Conservation (phyloP, 352 stramenopile species). For the Phytophthora sp. region DNA sequence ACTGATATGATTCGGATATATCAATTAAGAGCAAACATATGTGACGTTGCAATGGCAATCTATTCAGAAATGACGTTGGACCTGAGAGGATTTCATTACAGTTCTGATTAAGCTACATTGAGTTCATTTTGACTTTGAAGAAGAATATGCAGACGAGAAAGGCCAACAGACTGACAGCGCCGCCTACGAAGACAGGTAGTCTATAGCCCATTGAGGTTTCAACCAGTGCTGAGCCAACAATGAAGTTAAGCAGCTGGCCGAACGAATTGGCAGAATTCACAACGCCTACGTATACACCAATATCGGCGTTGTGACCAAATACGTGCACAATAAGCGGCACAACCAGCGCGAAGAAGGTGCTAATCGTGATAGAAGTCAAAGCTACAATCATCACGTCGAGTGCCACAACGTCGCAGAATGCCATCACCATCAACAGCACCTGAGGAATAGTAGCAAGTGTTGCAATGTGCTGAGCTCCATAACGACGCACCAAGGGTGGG, state of each 20-base stretch:
- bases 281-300: constrained; percentile 61
- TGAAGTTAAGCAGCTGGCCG: constrained; percentile 64
- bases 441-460: constrained; percentile 49
- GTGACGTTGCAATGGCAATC: no score
- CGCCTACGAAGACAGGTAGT: constrained; percentile 52
- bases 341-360: constrained; percentile 52
- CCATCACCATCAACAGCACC: constrained; percentile 49
- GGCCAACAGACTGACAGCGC: constrained; percentile 40
- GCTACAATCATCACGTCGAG: constrained; percentile 48
- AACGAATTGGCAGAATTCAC: constrained; percentile 61
- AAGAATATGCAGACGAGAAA: constrained; percentile 42
- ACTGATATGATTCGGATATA: no score
- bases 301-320: constrained; percentile 42
- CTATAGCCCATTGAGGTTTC: constrained; percentile 48
- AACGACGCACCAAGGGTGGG: constrained; percentile 42
- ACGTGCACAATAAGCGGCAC: constrained; percentile 58
- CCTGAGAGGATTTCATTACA: no score
- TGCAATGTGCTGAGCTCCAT: constrained; percentile 43
- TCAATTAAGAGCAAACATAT: background rate
- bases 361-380: constrained; percentile 50
- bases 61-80: no score
- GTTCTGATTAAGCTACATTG: constrained; percentile 33
- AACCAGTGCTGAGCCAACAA: constrained; percentile 48
- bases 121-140: constrained; percentile 53
- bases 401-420: constrained; percentile 42